A percentile compares a stretch with the other conserved stretches of the same genome.
These are phyloP conservation scores for Ophiostoma novo-ulmi DNA, from an alignment of 2,329 filamentous ascomycete genomes.

Conservation along the genomic window DNA sequence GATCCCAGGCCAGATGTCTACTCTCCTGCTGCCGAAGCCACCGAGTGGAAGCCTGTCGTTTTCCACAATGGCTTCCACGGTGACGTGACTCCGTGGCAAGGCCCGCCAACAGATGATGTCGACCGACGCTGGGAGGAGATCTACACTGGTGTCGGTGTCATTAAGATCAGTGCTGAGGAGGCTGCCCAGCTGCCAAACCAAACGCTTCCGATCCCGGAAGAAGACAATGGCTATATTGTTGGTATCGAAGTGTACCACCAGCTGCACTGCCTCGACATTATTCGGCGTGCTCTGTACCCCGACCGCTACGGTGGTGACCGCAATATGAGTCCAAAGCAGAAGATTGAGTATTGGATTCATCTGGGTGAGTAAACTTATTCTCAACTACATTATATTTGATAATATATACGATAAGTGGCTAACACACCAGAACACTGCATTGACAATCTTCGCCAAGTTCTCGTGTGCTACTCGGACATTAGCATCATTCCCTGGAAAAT, in stretches of 20 bases:
- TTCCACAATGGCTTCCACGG: conserved; percentile 17
- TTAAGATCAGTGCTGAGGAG: neutral
- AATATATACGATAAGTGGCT: neutral
- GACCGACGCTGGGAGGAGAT: conserved; percentile 11
- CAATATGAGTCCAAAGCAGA: conserved; percentile 5
- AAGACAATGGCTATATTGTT: neutral
- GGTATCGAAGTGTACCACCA: conserved; percentile 15
- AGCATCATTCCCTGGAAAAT: conserved; percentile 17
- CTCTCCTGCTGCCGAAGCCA: conserved; percentile 12
- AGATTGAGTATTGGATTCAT: conserved; percentile 16
- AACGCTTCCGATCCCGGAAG: neutral
- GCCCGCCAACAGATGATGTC: conserved; percentile 9
- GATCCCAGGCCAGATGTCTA: conserved; percentile 13
- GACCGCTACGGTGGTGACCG: conserved; percentile 14
- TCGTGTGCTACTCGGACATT: conserved; percentile 11
- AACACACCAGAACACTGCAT: conserved; percentile 12
- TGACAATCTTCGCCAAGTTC: conserved; percentile 13
- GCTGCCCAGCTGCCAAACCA: neutral
- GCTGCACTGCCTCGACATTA: conserved; percentile 15
- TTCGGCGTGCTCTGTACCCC: conserved; percentile 14
- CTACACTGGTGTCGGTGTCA: neutral
- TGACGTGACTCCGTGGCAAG: conserved; percentile 15
- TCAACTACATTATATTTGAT: neutral
- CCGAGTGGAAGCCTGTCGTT: conserved; percentile 11
- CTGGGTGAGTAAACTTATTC: neutral